These are phyloP conservation scores for Annulohypoxylon maeteangense DNA, from an alignment of 495 filamentous ascomycete genomes.

Conservation along the genomic window DNA sequence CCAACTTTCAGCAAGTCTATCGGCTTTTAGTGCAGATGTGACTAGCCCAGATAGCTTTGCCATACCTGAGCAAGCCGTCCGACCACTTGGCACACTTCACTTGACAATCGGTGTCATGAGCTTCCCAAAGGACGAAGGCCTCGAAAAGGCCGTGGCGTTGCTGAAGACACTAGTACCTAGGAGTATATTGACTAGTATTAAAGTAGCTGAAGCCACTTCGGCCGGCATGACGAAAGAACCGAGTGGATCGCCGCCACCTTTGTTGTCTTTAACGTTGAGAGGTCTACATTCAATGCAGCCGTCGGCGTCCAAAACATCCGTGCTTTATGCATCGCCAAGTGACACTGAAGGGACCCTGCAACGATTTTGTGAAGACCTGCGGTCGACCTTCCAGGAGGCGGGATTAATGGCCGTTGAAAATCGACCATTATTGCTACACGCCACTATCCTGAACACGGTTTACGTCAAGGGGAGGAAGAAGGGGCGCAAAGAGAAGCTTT, in stretches of 20 bases:
- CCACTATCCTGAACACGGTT: conserved; percentile 87
- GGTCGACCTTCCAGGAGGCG: conserved; percentile 67
- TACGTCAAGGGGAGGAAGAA: conserved; percentile 67
- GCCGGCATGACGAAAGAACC: conserved; percentile 11
- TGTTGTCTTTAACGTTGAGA: conserved; percentile 55
- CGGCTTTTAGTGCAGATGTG: conserved; percentile 69
- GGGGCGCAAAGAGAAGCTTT: conserved; percentile 48
- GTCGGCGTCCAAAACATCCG: conserved; percentile 46
- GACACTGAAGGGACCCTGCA: conserved; percentile 68
- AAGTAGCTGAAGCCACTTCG: conserved; percentile 18
- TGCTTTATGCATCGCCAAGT: conserved; percentile 59
- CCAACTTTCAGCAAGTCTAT: conserved; percentile 70
- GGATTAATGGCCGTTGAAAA: conserved; percentile 69
- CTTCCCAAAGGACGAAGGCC: conserved; percentile 63
- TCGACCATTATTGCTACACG: conserved; percentile 80
- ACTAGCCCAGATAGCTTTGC: conserved; percentile 50
- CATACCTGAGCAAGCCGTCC: conserved; percentile 68
- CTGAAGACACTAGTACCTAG: conserved; percentile 65
- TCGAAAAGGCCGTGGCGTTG: conserved; percentile 68
- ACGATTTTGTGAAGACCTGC: conserved; percentile 71
- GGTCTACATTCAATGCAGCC: conserved; percentile 63
- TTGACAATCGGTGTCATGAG: conserved; percentile 90
- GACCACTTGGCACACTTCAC: conserved; percentile 84
- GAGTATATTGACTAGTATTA: conserved; percentile 56
- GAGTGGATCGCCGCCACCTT: conserved; percentile 16